Base-by-base conservation (phyloP, 2,329 filamentous ascomycete genomes). In the Graphilbum sp. region DNA sequence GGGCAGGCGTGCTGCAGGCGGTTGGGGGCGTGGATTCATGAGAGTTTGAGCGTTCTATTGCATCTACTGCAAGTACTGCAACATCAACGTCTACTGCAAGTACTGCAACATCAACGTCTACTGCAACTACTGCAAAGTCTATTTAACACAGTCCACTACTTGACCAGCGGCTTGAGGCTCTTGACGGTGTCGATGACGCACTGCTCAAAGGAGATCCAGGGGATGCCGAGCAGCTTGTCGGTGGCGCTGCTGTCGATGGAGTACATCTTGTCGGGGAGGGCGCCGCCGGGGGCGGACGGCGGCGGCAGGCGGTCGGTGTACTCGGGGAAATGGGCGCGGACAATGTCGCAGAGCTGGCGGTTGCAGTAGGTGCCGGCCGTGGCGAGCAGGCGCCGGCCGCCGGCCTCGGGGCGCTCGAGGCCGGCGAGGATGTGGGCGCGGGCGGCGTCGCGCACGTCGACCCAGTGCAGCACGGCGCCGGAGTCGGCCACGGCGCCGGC, bases 201-300 rank as follows among this genome's bases (percentile, higher is more conserved):
- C 56, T 76, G 63, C 54, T 83, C 75, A 25, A 83, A 49, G 4
- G 58, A 53, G 44, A 60, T 72, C 63, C 71, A 83, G 42, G 78
- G 57, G 35, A 81, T 63, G 1, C 73, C 75, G 41, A 84, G 53
- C 34, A 77, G 47, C 49, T 72, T 64, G 20, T 64, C 67, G 2
- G 72, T 72, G 49, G 64, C 63, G 36, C 61, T 62, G 50, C 74
- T 79, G 50, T 81, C 67, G 41, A 64, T 68, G 43, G 58, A 58
- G 52, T 67, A 76, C 32, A 68, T 46, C 43, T 62, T 47, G 3
- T 59, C 51, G 15, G 57, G 50, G 39, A 57, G 30, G 43, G 59
- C 60, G n/a, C 63, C 65, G 12, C 66, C 64, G 40, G 54, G 48
- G 10, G 55, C 54, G 15, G 62, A 59, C 1, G 61, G 56, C 1